phyloP scores from a whole-genome alignment of 2,329 filamentous ascomycete species.

The Ophiostoma fasciatum region DNA sequence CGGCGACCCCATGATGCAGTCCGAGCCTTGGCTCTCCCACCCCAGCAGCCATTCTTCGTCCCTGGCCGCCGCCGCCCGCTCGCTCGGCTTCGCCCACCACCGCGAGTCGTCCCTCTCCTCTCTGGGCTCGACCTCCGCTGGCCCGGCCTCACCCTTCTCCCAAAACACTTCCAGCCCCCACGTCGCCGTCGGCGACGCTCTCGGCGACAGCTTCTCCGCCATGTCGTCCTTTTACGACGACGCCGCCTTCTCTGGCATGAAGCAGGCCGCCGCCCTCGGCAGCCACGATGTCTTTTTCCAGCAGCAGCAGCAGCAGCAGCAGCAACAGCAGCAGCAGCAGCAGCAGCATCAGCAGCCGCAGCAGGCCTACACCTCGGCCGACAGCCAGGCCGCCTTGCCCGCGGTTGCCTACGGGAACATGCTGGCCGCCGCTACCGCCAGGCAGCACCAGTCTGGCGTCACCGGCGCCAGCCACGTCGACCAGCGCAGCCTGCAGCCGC shows the following conservation, averaged over 20 bases:
- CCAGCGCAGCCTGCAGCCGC: slow-evolving; percentile 28
- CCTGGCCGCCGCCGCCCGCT: slow-evolving; percentile 23
- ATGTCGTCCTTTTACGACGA: slow-evolving; percentile 24
- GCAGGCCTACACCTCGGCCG: slow-evolving; percentile 23
- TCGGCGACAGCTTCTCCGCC: slow-evolving; percentile 30
- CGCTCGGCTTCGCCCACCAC: slow-evolving; percentile 31
- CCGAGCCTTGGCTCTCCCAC: slow-evolving; percentile 30
- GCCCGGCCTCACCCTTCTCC: slow-evolving; percentile 44
- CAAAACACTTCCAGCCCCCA: slow-evolving; percentile 41
- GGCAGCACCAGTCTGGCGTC: slow-evolving; percentile 16
- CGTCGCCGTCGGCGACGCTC: slow-evolving; percentile 37
- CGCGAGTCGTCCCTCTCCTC: slow-evolving; percentile 48
- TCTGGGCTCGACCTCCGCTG: slow-evolving; percentile 42
- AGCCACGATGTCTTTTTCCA: slow-evolving; percentile 25
- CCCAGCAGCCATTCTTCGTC: slow-evolving; percentile 15
- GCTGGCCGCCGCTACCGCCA: slow-evolving; percentile 24
- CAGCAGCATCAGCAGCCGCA: slow-evolving; percentile 16
- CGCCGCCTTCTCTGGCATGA: slow-evolving; percentile 32
- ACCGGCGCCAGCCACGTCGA: slow-evolving; percentile 16
- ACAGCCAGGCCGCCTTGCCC: slow-evolving; percentile 18
- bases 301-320: too few species aligned
- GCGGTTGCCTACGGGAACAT: slow-evolving; percentile 27
- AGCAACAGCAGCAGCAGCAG: too few species aligned
- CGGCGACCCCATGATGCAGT: slow-evolving; percentile 20
- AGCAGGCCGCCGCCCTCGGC: slow-evolving; percentile 15